phyloP scores from a whole-genome alignment of 768 basidiomycete genomes.

The Phallus indusiatus region DNA sequence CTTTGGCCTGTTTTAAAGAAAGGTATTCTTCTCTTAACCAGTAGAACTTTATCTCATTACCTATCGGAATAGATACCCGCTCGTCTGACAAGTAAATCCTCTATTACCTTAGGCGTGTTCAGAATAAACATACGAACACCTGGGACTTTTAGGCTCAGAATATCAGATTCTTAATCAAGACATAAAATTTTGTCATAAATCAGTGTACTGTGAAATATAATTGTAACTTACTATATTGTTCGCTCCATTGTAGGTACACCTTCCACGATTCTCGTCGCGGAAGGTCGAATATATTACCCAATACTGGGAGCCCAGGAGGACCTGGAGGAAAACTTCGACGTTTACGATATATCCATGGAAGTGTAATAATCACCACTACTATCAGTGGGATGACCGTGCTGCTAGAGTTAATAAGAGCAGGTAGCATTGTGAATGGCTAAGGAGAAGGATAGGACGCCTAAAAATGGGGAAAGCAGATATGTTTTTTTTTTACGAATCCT shows the following conservation, averaged over 20 bases:
- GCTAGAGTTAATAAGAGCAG: too few species aligned
- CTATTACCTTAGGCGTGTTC: slow-evolving; percentile 32
- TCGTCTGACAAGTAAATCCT: slow-evolving; percentile 39
- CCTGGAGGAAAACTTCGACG: neutral
- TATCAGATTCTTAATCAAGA: slow-evolving; percentile 22
- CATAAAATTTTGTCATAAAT: neutral
- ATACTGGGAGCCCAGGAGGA: neutral
- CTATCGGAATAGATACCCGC: slow-evolving; percentile 44
- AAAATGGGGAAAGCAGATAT: too few species aligned
- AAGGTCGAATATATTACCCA: slow-evolving; percentile 7
- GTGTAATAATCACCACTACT: too few species aligned
- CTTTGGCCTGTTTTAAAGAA: slow-evolving; percentile 11
- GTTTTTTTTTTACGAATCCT: too few species aligned
- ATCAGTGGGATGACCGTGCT: too few species aligned
- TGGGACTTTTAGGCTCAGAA: slow-evolving; percentile 39
- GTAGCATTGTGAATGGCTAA: too few species aligned
- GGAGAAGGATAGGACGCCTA: neutral
- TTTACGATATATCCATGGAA: neutral
- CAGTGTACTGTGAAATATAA: neutral
- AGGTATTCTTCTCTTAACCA: too few species aligned
- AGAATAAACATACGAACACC: slow-evolving; percentile 38
- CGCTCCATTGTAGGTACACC: neutral
- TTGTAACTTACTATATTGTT: slow-evolving; percentile 7
- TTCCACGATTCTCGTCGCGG: slow-evolving; percentile 7
- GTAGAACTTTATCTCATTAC: too few species aligned